These are phyloP conservation scores for Dactylellina drechsleri DNA, from an alignment of 2,329 filamentous ascomycete genomes.

Conservation along the genomic window DNA sequence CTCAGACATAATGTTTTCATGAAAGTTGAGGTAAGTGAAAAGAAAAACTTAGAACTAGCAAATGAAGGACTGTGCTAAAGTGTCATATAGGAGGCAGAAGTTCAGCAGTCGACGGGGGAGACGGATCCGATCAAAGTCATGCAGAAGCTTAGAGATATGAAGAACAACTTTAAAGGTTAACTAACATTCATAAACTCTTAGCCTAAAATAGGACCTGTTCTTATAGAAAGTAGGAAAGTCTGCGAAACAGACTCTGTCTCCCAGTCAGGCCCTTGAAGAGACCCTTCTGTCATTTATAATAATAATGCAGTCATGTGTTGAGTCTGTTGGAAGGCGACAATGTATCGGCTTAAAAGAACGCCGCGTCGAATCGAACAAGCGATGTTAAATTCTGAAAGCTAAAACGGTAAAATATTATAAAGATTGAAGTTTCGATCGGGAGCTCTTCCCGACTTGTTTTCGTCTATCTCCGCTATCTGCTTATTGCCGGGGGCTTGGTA, in stretches of 20 bases:
- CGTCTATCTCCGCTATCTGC: constrained; percentile 50
- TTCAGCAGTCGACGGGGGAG: constrained; percentile 85
- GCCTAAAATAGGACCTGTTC: neutral
- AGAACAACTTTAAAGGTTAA: constrained; percentile 68
- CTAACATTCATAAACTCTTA: neutral
- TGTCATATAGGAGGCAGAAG: constrained; percentile 73
- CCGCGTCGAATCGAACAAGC: constrained; percentile 3
- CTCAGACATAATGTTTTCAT: constrained; percentile 99
- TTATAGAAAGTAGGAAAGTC: too few relatives aligned
- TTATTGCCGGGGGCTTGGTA: constrained; percentile 13
- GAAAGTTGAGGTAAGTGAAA: constrained; percentile 75
- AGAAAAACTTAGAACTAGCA: neutral
- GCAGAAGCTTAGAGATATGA: constrained; percentile 85
- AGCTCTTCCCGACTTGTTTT: constrained; percentile 11
- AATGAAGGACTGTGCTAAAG: neutral
- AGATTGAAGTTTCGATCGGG: neutral
- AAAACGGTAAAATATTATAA: neutral
- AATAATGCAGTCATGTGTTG: constrained; percentile 25
- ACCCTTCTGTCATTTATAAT: neutral
- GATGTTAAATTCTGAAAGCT: constrained; percentile 5
- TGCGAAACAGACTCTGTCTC: too few relatives aligned
- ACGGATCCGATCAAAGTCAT: constrained; percentile 85
- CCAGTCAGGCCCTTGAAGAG: too few relatives aligned
- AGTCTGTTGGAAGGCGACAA: constrained; percentile 35
- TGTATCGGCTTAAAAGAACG: constrained; percentile 36